phyloP scores from a whole-genome alignment of 2,329 filamentous ascomycete species.

The Sarocladiaceae sp. region DNA sequence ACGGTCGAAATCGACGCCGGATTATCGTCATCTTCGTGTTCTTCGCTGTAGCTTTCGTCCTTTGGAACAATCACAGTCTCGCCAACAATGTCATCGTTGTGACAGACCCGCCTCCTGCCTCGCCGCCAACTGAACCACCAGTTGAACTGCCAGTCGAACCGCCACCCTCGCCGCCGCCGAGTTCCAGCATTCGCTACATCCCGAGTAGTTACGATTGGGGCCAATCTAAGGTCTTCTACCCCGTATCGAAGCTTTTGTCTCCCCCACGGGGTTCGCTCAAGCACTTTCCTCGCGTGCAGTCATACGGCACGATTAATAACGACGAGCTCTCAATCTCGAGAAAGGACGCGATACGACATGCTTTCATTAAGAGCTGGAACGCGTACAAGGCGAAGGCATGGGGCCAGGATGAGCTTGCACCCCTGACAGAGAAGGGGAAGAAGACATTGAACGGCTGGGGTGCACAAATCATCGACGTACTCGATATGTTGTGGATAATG shows the following conservation, averaged over 20 bases:
- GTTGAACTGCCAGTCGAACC: no score
- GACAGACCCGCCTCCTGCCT: background rate
- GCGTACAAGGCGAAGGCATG: slow-evolving; percentile 52
- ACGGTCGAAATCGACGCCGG: slow-evolving; percentile 28
- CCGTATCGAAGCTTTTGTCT: slow-evolving; percentile 24
- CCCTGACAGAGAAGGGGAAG: slow-evolving; percentile 40
- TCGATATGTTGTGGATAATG: slow-evolving; percentile 59
- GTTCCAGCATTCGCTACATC: slow-evolving; percentile 27
- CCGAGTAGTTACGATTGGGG: slow-evolving; percentile 36
- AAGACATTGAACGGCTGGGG: slow-evolving; percentile 51
- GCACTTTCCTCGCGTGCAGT: slow-evolving; percentile 40
- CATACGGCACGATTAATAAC: slow-evolving; percentile 28
- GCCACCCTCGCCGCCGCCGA: no score
- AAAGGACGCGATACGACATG: slow-evolving; percentile 32
- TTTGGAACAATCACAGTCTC: slow-evolving; percentile 19
- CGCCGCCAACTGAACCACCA: slow-evolving; percentile 16
- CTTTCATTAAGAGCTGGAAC: slow-evolving; percentile 43
- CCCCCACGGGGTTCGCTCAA: slow-evolving; percentile 31
- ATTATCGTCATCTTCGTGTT: slow-evolving; percentile 26
- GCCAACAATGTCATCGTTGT: background rate
- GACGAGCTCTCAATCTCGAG: slow-evolving; percentile 28
- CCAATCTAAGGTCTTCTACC: slow-evolving; percentile 26
- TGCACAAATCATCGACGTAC: slow-evolving; percentile 54
- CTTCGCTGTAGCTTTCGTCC: slow-evolving; percentile 20
- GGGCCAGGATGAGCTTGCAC: slow-evolving; percentile 52